Evolutionary conservation across 2,329 filamentous ascomycete species (phyloP).

Genomic region (Ceratocystis variospora): DNA sequence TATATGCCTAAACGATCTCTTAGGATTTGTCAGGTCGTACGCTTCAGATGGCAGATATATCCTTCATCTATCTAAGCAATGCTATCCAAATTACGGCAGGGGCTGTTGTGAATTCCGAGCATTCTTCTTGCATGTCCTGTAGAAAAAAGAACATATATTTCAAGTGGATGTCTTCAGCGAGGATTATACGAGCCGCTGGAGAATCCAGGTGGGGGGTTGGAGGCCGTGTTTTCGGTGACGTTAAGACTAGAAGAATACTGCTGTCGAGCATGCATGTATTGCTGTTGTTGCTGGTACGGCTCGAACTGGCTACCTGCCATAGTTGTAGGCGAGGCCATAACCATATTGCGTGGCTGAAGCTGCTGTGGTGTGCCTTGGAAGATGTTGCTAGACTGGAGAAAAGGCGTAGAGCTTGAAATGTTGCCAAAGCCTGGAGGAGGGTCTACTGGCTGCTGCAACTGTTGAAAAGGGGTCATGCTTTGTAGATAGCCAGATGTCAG

Average conservation of each 20-base stretch:
- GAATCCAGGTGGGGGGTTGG: slow-evolving; percentile 11
- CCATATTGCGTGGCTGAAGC: slow-evolving; percentile 11
- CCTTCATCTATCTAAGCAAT: too few species aligned
- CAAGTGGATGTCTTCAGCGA: background rate
- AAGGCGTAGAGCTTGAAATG: background rate
- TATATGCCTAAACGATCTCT: background rate
- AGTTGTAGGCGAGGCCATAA: background rate
- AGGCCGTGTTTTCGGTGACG: background rate
- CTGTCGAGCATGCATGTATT: slow-evolving; percentile 2
- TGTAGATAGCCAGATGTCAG: slow-evolving; percentile 8
- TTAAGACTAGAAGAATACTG: background rate
- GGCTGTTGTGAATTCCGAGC: too few species aligned
- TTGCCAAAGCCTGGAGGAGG: slow-evolving; percentile 10
- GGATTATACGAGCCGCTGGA: slow-evolving; percentile 4
- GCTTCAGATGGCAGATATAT: too few species aligned
- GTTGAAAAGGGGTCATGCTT: slow-evolving; percentile 13
- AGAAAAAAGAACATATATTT: background rate
- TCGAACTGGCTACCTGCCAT: background rate
- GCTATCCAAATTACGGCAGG: too few species aligned
- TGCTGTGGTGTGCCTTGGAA: slow-evolving; percentile 10
- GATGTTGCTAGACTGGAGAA: background rate
- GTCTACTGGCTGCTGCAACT: background rate
- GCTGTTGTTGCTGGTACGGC: background rate
- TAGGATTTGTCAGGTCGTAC: too few species aligned
- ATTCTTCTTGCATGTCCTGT: background rate